Percentiles rank a stretch among this genome's conserved stretches.
These are phyloP conservation scores for Daedalea quercina DNA, from an alignment of 768 basidiomycete genomes.

Conservation along the genomic window DNA sequence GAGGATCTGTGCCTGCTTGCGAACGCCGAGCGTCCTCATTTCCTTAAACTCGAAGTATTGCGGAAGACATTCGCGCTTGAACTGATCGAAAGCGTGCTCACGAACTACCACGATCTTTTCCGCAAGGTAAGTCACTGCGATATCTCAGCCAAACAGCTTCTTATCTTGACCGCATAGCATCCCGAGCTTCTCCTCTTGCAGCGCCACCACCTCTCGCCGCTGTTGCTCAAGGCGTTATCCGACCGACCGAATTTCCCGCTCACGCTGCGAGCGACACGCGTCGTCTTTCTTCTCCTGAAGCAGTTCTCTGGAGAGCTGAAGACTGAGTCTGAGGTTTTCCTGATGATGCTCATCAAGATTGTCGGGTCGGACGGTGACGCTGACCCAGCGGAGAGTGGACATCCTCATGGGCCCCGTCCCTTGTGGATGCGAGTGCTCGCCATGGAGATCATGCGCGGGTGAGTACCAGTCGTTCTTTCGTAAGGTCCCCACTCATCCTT, in stretches of 20 bases:
- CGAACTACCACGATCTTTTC: slow-evolving; percentile 85
- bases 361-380: slow-evolving; percentile 44
- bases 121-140: slow-evolving; percentile 48
- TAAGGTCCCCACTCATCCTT: not conserved
- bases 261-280: slow-evolving; percentile 85
- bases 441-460: slow-evolving; percentile 92
- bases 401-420: slow-evolving; percentile 36
- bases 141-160: not conserved
- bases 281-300: slow-evolving; percentile 89
- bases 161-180: slow-evolving; percentile 35
- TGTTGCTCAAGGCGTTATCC: slow-evolving; percentile 80
- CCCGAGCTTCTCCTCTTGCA: slow-evolving; percentile 81
- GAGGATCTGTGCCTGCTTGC: slow-evolving; percentile 90
- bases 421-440: slow-evolving; percentile 87
- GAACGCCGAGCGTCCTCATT: slow-evolving; percentile 71
- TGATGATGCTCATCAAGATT: slow-evolving; percentile 63
- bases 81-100: slow-evolving; percentile 92
- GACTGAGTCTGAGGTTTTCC: slow-evolving; percentile 83
- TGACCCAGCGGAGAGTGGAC: slow-evolving; percentile 14
- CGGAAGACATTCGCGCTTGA: slow-evolving; percentile 97
- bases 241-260: slow-evolving; percentile 81
- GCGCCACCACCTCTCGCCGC: slow-evolving; percentile 82
- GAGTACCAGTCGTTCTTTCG: slow-evolving; percentile 5
- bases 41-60: slow-evolving; percentile 75
- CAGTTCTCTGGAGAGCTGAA: slow-evolving; percentile 79